Evolutionary conservation across 306 rosid genomes (phyloP), one percentile per base, ranked within the genome.

Genomic region (Lathyrus oleraceus): DNA sequence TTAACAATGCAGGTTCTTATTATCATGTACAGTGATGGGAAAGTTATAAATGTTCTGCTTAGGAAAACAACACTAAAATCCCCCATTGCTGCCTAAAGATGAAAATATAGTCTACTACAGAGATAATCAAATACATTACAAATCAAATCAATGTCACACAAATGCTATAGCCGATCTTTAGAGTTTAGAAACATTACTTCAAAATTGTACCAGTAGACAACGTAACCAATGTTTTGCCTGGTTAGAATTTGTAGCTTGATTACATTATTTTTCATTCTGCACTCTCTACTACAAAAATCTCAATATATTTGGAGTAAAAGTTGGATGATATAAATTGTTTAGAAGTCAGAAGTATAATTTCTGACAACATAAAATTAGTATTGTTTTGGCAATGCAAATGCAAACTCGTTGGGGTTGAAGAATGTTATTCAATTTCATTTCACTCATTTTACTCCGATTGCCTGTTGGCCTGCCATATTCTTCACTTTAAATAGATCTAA

Each of bases 1-100:
- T 71, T 81, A 74, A 72, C 73, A 76, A 73, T 69, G 47, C 38
- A 20, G 57, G 74, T 82, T 83, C 58, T 16, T 71, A 30, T 67
- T 15, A 72, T 65, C 51, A 67, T 85, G 87, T 87, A 87, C 80
- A 85, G 89, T 72, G 70, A 82, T 60, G 56, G 79, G 62, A 35
- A 61, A 38, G 36, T 75, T 74, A 62, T 76, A 61, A 69, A 61
- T 71, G 66, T 1, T 35, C 71, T 72, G 64, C 49, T 36, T 54
- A 42, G 71, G 28, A 27, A 35, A 60, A 28, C 63, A 74, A 30
- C 59, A 59, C 75, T 38, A 27, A 27, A 54, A 60, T 35, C 59
- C 42, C 36, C 61, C 60, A 25, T 72, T 73, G 54, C 76, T 54
- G 57, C 68, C 53, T 70, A 36, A 73, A 56, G 65, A 56, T 76